These are phyloP conservation scores for Peniophora sp. DNA, from an alignment of 1,284 basidiomycete species.

Conservation along the genomic window DNA sequence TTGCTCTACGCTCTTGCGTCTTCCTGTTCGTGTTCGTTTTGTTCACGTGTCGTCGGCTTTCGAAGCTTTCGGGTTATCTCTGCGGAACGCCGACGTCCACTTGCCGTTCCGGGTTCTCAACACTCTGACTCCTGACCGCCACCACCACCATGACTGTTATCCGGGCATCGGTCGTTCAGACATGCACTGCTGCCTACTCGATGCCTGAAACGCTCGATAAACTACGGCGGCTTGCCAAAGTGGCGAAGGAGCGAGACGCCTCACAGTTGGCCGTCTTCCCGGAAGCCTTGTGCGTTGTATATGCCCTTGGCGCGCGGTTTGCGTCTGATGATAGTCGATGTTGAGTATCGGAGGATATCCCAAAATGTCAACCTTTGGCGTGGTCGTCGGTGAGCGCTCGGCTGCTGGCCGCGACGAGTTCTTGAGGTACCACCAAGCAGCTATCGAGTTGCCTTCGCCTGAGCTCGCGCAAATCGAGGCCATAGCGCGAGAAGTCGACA, in stretches of 20 bases:
- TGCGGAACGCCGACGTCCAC: no score
- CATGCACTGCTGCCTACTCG: conserved; percentile 45
- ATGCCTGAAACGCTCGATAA: conserved; percentile 48
- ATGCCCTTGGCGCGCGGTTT: neutral
- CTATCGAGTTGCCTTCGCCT: conserved; percentile 50
- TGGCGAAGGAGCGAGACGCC: conserved; percentile 43
- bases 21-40: neutral
- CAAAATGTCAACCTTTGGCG: conserved; percentile 53
- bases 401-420: conserved; percentile 54
- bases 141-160: conserved; percentile 6
- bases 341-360: conserved; percentile 63
- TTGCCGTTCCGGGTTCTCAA: neutral
- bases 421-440: conserved; percentile 44
- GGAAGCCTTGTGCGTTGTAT: conserved; percentile 55
- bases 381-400: conserved; percentile 45
- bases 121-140: neutral
- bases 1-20: neutral
- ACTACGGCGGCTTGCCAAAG: conserved; percentile 31
- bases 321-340: neutral
- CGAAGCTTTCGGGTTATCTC: no score
- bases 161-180: conserved; percentile 43
- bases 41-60: neutral
- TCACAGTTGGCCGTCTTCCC: conserved; percentile 62
- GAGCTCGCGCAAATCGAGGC: conserved; percentile 41
- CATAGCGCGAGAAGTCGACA: conserved; percentile 38